A percentile compares a stretch with the other conserved stretches of the same genome.
Evolutionary conservation across 1,284 basidiomycete genomes (phyloP).

Genomic region (Ceratobasidium sp.): DNA sequence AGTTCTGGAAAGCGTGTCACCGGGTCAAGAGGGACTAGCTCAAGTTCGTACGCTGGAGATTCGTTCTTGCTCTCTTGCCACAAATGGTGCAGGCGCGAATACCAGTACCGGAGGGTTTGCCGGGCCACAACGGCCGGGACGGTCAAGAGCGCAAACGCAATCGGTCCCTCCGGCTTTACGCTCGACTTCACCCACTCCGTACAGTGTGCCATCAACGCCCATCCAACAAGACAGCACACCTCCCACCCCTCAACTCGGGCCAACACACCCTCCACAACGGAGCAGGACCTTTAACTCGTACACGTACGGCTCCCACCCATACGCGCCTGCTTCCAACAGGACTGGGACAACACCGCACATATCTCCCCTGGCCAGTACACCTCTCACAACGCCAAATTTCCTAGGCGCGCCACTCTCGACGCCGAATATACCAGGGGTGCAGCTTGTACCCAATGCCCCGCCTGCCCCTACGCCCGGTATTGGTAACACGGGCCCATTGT

Average conservation of each 20-base stretch:
- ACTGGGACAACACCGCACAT: not conserved
- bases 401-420: conserved; percentile 10
- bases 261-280: conserved; percentile 2
- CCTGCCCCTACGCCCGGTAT: not conserved
- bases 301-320: not conserved
- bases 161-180: conserved; percentile 15
- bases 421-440: not conserved
- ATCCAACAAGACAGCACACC: not conserved
- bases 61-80: conserved; percentile 4
- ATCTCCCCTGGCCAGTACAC: not conserved
- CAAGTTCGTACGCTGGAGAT: conserved; percentile 17
- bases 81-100: not conserved
- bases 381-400: not conserved
- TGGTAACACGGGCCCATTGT: not conserved
- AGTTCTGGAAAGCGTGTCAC: not conserved
- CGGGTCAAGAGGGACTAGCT: not conserved
- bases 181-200: too few species aligned
- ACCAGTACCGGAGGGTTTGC: not conserved
- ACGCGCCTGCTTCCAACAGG: not conserved
- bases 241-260: not conserved
- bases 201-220: not conserved
- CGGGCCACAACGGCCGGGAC: not conserved
- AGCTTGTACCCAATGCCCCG: not conserved
- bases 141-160: conserved; percentile 8
- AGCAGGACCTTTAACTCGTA: not conserved